phyloP scores from a whole-genome alignment of 164 flowering plant genomes.

The Vitis rotundifolia region DNA sequence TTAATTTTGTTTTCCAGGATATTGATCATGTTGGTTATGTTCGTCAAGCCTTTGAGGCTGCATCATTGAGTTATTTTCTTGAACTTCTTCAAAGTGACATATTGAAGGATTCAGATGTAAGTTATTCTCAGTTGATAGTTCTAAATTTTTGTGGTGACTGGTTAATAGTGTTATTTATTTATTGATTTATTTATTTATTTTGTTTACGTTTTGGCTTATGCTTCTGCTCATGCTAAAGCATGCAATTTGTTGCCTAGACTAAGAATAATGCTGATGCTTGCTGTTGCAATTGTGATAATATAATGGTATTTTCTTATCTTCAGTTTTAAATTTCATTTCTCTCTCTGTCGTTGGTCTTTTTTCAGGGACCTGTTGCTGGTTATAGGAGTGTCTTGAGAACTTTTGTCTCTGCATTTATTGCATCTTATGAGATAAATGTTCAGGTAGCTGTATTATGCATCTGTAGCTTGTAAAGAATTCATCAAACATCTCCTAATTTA shows the following conservation, averaged over 20 bases:
- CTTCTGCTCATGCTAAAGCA: not conserved
- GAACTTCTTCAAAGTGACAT: conserved; percentile 69
- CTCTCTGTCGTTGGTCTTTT: conserved; percentile 1
- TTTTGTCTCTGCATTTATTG: conserved; percentile 85
- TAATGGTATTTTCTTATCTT: not conserved
- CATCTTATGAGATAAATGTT: conserved; percentile 81
- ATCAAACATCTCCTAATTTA: conserved; percentile 10
- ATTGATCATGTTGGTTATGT: conserved; percentile 86
- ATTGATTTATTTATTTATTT: not conserved
- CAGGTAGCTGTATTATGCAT: conserved; percentile 51
- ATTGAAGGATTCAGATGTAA: conserved; percentile 76
- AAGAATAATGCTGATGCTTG: not conserved
- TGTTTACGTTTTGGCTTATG: not conserved
- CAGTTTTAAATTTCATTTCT: not conserved
- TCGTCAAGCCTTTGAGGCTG: conserved; percentile 84
- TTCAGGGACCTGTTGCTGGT: conserved; percentile 80
- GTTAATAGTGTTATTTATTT: not conserved
- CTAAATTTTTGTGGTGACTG: not conserved
- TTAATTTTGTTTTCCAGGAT: conserved; percentile 48
- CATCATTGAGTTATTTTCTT: conserved; percentile 55
- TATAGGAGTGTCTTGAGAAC: conserved; percentile 92
- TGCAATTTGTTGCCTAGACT: not conserved
- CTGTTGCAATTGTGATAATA: not conserved
- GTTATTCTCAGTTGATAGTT: conserved; percentile 19
- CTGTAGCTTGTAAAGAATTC: conserved; percentile 1